These are phyloP conservation scores for Suhomyces tanzawaensis DNA, from an alignment of 805 yeast genomes.

Conservation along the genomic window DNA sequence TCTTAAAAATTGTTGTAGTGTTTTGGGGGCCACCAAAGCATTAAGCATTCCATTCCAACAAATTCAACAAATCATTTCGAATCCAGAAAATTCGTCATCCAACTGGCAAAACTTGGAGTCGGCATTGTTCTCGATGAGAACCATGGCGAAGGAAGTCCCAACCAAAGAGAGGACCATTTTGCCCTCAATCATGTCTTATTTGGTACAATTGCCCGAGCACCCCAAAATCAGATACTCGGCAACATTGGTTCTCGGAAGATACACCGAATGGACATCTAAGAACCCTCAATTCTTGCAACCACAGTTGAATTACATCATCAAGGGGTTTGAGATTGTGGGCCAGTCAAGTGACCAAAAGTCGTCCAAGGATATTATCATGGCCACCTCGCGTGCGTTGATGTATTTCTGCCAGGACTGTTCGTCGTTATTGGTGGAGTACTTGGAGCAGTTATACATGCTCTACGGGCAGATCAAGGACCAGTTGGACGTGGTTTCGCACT, in stretches of 20 bases:
- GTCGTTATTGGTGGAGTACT: conserved; percentile 54
- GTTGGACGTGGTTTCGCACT: conserved; percentile 65
- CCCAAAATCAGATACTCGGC: conserved; percentile 88
- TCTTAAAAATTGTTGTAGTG: conserved; percentile 91
- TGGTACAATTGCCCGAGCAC: conserved; percentile 76
- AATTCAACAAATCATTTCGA: conserved; percentile 44
- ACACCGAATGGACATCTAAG: conserved; percentile 89
- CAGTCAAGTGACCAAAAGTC: conserved; percentile 15
- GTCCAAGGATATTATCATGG: conserved; percentile 58
- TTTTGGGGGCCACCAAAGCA: conserved; percentile 74
- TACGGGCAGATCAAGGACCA: conserved; percentile 53
- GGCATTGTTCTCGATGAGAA: conserved; percentile 81
- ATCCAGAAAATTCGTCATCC: conserved; percentile 26
- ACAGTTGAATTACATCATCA: conserved; percentile 79
- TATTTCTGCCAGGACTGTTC: conserved; percentile 93
- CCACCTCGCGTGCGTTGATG: conserved; percentile 92
- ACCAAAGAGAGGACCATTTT: conserved; percentile 60
- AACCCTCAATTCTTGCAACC: conserved; percentile 81
- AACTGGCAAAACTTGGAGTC: conserved; percentile 89
- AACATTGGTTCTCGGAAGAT: conserved; percentile 90
- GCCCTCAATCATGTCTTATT: conserved; percentile 71
- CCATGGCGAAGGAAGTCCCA: conserved; percentile 91
- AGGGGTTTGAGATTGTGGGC: conserved; percentile 50
- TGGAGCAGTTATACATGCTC: conserved; percentile 73
- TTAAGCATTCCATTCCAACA: conserved; percentile 66